Evolutionary conservation across 169 alveolate genomes (phyloP), one percentile per base, ranked within the genome.

Genomic region (Plasmodium berghei): DNA sequence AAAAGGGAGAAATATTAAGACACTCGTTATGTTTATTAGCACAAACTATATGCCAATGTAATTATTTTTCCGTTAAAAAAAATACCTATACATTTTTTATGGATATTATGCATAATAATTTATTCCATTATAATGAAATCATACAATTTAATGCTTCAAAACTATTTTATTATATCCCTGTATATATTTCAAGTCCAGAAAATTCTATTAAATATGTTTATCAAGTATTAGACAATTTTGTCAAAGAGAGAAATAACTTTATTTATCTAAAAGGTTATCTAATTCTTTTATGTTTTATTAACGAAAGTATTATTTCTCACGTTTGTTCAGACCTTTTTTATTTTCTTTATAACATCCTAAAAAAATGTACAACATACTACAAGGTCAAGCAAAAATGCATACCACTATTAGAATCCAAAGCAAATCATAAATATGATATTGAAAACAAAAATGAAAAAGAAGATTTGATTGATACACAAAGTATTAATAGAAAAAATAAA

Each of bases 31-130:
- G 90, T 28, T 62, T 83, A 67, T 62, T 83, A 20, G 61, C 69
- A 55, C 90, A 83, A 83, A 83, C 85, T 54, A 24, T 83, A 83
- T 83, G 90, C 3, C 90, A 83, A 55, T 83, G 90, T 83, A 72
- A 66, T 10, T 83, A 67, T 28, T 83, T 83, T 62, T 8, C 45
- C 22, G 83, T 83, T 48, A 83, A 83, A 62, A 48, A 83, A 67
- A 83, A 83, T 22, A 83, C 90, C 1, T 62, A 69, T 49, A 28
- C 90, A 20, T 83, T 83, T 16, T 83, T 83, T 54, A 24, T 67
- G 14, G 90, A 83, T 2, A 48, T 83, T 16, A 56, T 83, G 69
- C 73, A 83, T 55, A 83, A 83, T 56, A 83, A 83, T 67, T 67
- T 83, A 48, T 83, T 83, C 52, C 90, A 83, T 45, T 83, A 83